Evolutionary conservation across 1,284 basidiomycete species (phyloP), one percentile per base, ranked within the genome.

Genomic region (Papiliotrema fonsecae): DNA sequence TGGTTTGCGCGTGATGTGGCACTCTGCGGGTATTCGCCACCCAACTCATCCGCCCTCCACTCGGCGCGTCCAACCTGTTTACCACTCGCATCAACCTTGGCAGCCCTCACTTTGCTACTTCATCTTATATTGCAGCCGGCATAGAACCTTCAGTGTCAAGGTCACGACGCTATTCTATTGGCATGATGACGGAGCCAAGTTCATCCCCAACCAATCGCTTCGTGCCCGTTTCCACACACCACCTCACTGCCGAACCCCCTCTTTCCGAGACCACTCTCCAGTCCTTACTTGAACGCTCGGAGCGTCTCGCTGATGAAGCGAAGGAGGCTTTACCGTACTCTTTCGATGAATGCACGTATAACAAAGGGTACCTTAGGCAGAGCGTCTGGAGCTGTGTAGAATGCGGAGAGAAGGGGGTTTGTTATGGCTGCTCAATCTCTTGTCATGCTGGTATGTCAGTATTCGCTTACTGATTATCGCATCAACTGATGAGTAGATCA

Each of bases 351-450:
- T 74, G 72, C 49, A 67, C 70, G 3, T 72, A 60, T 42, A 32
- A 50, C 9, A 61, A 61, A 27, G 72, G 72, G 1, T 56, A 61
- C 37, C 47, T 74, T 16, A 49, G 68, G 30, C 72, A 74, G 49
- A 50, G 55, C 25, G 61, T 74, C 5, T 74, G 68, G 68, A 61
- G 60, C n/a, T 74, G 72, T 45, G 32, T 38, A 61, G 67, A 67
- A 24, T 65, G 63, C 34, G 58, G 57, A 7, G 57, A 61, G 27
- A 61, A 63, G 34, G 69, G 69, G 6, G 63, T 71, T 0, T 74
- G 72, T 48, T 73, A 74, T 50, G 70, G 70, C 9, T 74, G 72
- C 54, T 69, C 68, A 3, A 70, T 74, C 28, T 67, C 65, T 2
- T 74, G 72, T 57, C 72, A 74, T 55, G 57, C 65, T 1, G 68